A percentile compares a stretch with the other conserved stretches of the same genome.
Conservation (phyloP, 2,329 filamentous ascomycete genomes). For the Trichoderma cornu-damae region DNA sequence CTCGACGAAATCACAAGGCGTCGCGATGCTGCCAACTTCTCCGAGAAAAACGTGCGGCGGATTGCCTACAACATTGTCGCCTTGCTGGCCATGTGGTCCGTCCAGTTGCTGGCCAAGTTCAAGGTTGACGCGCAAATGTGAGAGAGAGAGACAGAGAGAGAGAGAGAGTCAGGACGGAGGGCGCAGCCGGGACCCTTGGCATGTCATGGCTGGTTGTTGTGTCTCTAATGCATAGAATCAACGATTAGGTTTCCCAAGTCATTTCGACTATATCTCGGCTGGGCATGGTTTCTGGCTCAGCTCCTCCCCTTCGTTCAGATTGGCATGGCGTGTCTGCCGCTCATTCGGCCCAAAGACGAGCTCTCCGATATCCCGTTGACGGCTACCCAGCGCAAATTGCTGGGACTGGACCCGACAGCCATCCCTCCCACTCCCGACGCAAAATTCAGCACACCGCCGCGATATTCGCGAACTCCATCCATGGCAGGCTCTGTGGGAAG, state of each 20-base stretch:
- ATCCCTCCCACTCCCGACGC: conserved; percentile 61
- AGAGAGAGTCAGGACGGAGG: too few species aligned
- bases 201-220: neutral
- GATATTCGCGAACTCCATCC: conserved; percentile 73
- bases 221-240: conserved; percentile 21
- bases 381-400: conserved; percentile 64
- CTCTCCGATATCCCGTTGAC: conserved; percentile 87
- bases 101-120: conserved; percentile 33
- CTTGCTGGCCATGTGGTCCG: conserved; percentile 35
- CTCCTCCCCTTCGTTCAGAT: conserved; percentile 66
- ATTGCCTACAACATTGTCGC: conserved; percentile 63
- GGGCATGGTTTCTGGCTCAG: conserved; percentile 46
- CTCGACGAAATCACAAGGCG: conserved; percentile 81
- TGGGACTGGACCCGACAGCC: conserved; percentile 69
- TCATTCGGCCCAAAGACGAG: conserved; percentile 67
- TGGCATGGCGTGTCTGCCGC: conserved; percentile 61
- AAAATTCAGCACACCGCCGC: conserved; percentile 74
- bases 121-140: conserved; percentile 39
- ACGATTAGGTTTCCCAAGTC: conserved; percentile 30
- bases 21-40: conserved; percentile 72
- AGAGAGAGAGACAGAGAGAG: too few species aligned
- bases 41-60: conserved; percentile 66
- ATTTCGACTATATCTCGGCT: conserved; percentile 37
- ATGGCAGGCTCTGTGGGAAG: conserved; percentile 57
- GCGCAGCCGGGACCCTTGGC: conserved; percentile 3